Percentiles rank a stretch among this genome's conserved stretches.
These are phyloP conservation scores for Diaporthe sp. DNA, from an alignment of 2,329 filamentous ascomycete species.

Conservation along the genomic window DNA sequence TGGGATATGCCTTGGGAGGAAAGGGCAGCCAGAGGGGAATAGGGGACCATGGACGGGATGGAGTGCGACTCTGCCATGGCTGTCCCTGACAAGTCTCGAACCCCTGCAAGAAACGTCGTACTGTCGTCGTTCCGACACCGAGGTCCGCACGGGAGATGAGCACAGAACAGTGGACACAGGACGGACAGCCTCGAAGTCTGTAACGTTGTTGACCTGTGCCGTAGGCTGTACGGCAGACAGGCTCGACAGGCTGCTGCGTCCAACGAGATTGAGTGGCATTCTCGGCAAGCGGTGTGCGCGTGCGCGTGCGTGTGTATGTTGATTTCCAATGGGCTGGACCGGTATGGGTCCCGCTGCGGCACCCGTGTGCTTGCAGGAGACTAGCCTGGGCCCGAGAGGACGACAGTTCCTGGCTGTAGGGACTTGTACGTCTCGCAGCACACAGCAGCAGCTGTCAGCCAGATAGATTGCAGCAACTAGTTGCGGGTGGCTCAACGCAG, in stretches of 20 bases:
- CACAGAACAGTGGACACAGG: slow-evolving; percentile 22
- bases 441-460: slow-evolving; percentile 39
- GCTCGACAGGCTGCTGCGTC: background rate
- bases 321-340: slow-evolving; percentile 33
- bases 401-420: slow-evolving; percentile 1
- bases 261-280: slow-evolving; percentile 16
- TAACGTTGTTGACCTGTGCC: background rate
- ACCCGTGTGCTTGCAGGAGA: slow-evolving; percentile 30
- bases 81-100: slow-evolving; percentile 34
- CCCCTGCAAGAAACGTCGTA: slow-evolving; percentile 28
- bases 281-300: slow-evolving; percentile 33
- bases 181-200: slow-evolving; percentile 25
- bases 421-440: background rate
- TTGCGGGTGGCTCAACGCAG: background rate
- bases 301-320: slow-evolving; percentile 12
- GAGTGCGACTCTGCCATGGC: slow-evolving; percentile 31
- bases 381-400: slow-evolving; percentile 30
- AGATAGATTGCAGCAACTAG: slow-evolving; percentile 16
- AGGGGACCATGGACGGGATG: slow-evolving; percentile 23
- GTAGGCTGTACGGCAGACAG: background rate
- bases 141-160: slow-evolving; percentile 32
- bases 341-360: slow-evolving; percentile 23
- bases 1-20: slow-evolving; percentile 33
- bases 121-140: slow-evolving; percentile 15
- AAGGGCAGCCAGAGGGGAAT: background rate